Base-by-base conservation (phyloP, 768 basidiomycete genomes). In the Leucocoprinus leucothites region DNA sequence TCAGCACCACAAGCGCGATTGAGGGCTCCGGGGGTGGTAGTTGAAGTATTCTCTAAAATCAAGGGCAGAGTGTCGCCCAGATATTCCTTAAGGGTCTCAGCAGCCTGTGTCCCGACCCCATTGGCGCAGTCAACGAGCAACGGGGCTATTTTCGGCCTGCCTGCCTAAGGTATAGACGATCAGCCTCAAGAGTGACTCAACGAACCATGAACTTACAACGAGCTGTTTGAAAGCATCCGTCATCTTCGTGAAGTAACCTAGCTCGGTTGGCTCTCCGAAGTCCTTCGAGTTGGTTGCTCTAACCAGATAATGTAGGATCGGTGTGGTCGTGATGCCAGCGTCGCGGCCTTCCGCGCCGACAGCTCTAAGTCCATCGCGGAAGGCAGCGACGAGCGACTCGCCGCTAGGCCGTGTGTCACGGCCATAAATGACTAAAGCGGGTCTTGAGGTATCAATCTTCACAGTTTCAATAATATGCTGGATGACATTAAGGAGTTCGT, bases 41-140 rank as follows among this genome's bases (percentile, higher is more conserved):
- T 84, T 18, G 81, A 75, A 5, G 84, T 85, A 62, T 95, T 94
- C 63, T 85, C 79, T 36, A 92, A 73, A 56, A 81, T 71, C 44
- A 98, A 65, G 22, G 81, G 76, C 26, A 98, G 69, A 6, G 73
- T 76, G 22, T 75, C 75, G 16, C 79, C 81, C 21, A 97, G 80
- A 51, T 82, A 77, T 51, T 79, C 70, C 3, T 75, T 65, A 36
- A 98, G 73, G 41, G 79, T 81, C 31, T 74, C 73, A 11, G 91
- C 85, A 36, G 89, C 86, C 6, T 78, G 73, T 14, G 89, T 84
- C 45, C 97, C 97, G 21, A 99, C 97, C 24, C 97, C 97, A 67
- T 99, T 98, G n/a, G 97, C 97, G 67, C 97, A 98, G 69, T 99
- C 97, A 40, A 99, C 77, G n/a, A 89, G 68, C 45, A 99, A 65